A percentile compares a stretch with the other conserved stretches of the same genome.
Conservation (phyloP, 2,329 filamentous ascomycete genomes). For the Paraconiothyrium brasiliense region DNA sequence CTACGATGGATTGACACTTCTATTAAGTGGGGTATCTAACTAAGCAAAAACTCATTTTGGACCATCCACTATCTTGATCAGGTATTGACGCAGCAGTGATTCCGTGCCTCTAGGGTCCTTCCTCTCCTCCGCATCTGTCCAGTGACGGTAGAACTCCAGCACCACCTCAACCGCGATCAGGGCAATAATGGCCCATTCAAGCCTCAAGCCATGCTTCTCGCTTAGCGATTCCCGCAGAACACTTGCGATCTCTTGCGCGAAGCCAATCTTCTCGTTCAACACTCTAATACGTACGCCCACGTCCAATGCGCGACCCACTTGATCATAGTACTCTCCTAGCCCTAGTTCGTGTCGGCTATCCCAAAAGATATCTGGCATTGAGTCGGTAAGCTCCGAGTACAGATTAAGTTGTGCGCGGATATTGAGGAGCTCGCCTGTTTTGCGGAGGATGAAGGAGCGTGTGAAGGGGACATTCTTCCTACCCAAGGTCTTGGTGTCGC, state of each 20-base stretch:
- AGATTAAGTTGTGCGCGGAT: slow-evolving; percentile 93
- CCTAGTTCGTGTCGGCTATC: slow-evolving; percentile 88
- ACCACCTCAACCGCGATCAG: slow-evolving; percentile 92
- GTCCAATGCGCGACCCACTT: slow-evolving; percentile 88
- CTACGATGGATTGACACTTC: not conserved
- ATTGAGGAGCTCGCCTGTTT: slow-evolving; percentile 90
- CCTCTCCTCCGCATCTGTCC: slow-evolving; percentile 65
- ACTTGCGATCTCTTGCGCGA: slow-evolving; percentile 92
- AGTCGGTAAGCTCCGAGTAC: slow-evolving; percentile 95
- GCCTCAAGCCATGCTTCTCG: slow-evolving; percentile 84
- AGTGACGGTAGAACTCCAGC: slow-evolving; percentile 81
- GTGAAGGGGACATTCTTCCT: slow-evolving; percentile 58
- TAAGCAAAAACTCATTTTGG: slow-evolving; percentile 18
- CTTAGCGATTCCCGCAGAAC: slow-evolving; percentile 88
- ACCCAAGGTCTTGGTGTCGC: slow-evolving; percentile 63
- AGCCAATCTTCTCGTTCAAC: slow-evolving; percentile 97
- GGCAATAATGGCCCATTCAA: slow-evolving; percentile 96
- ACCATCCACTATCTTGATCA: slow-evolving; percentile 33
- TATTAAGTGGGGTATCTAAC: slow-evolving; percentile 36
- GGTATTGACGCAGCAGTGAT: slow-evolving; percentile 49
- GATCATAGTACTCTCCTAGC: slow-evolving; percentile 93
- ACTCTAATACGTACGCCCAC: slow-evolving; percentile 90
- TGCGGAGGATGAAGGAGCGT: slow-evolving; percentile 84
- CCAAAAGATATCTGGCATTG: slow-evolving; percentile 96
- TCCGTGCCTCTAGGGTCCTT: slow-evolving; percentile 55